Conservation (phyloP, 2,329 filamentous ascomycete species). For the Fusarium coicis region DNA sequence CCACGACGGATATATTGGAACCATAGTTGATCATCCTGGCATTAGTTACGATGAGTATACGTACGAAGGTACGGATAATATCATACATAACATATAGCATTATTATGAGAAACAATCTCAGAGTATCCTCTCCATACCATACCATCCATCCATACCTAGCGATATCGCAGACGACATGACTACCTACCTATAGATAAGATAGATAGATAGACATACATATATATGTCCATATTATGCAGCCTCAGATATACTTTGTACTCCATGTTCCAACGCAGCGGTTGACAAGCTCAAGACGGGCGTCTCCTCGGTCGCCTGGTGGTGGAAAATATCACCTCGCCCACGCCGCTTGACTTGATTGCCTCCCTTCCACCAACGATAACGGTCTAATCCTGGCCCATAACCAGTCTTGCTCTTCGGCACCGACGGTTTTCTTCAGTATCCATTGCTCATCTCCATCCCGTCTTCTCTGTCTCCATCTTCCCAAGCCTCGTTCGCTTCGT, state of each 20-base stretch:
- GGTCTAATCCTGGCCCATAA: conserved; percentile 32
- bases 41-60: conserved; percentile 16
- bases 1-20: conserved; percentile 27
- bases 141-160: not conserved
- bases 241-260: not conserved
- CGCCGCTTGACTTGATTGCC: conserved; percentile 27
- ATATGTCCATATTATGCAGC: not conserved
- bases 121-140: not conserved
- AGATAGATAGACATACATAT: too few species aligned
- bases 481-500: not conserved
- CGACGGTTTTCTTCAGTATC: not conserved
- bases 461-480: not conserved
- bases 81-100: conserved; percentile 1
- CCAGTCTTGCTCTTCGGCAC: conserved; percentile 12
- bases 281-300: conserved; percentile 16
- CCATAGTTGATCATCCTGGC: conserved; percentile 8
- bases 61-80: not conserved
- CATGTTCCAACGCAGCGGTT: conserved; percentile 26
- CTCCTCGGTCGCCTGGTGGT: conserved; percentile 42
- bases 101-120: not conserved
- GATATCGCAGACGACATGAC: not conserved
- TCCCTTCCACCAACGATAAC: conserved; percentile 46
- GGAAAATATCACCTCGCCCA: conserved; percentile 44
- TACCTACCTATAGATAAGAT: conserved; percentile 7
- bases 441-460: conserved; percentile 1